Base-by-base conservation (phyloP, 2,329 filamentous ascomycete species). In the Epichloe coenophiala region DNA sequence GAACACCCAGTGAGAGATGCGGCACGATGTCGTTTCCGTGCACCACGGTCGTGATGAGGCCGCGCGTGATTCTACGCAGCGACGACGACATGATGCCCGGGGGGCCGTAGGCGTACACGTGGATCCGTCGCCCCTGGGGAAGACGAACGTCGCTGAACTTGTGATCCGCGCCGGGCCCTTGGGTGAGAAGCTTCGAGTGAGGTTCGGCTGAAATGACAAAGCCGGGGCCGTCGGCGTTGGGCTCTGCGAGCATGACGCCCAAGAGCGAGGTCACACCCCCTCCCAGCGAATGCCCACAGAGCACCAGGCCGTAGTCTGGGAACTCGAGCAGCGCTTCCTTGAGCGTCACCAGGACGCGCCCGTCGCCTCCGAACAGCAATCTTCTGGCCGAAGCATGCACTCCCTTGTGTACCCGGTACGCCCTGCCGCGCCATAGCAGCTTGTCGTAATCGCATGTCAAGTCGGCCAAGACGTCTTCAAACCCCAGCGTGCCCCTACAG, bases 91-190 rank as follows among this genome's bases (percentile, higher is more conserved):
- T 80, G 13, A 83, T 84, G 0, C 83, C 78, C 0, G 85, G 84
- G 84, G 85, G 81, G 0, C 86, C 86, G 61, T 88, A 90, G 6
- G 86, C 83, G 61, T 87, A 90, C 12, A 88, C 86, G 58, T 90
- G 86, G 19, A 89, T 84, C 3, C 83, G 81, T 0, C 86, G 76
- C 15, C 81, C 80, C 0, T 81, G 58, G 0, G 86, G 86, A 0
- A 89, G 72, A 17, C 71, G 74, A 35, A 80, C 64, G 17, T 69
- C 65, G 13, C 61, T 56, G 33, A 59, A 53, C 2, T 54, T 57
- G n/a, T 55, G 47, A 31, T 56, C 58, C 1, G 60, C 57, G 3
- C 63, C 53, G 5, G 64, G 59, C 3, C 61, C 56, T 23, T 67
- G 58, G 2, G 66, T 59, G 8, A 73, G 57, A 13, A 71, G 66